phyloP scores from a whole-genome alignment of 306 rosid genomes.

The Ochetophila trinervis region DNA sequence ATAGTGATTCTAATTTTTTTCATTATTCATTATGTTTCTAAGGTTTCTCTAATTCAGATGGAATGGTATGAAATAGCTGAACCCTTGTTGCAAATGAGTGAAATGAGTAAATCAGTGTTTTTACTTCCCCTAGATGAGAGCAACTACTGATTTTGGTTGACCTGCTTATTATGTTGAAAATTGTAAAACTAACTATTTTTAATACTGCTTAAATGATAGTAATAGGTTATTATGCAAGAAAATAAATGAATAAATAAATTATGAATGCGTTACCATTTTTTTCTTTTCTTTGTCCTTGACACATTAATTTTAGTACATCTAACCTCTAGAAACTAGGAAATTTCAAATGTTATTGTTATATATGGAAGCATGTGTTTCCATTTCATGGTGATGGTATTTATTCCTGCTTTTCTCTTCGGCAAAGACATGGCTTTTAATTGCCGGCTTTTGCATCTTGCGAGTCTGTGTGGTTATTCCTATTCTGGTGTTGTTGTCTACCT shows the following conservation, averaged over 20 bases:
- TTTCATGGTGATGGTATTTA: not conserved
- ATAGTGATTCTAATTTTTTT: not conserved
- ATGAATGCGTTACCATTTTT: no score
- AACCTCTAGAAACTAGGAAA: not conserved
- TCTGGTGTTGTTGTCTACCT: slow-evolving; percentile 17
- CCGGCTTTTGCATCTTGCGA: not conserved
- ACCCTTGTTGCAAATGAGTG: not conserved
- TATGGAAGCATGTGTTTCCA: not conserved
- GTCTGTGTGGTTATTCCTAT: slow-evolving; percentile 3
- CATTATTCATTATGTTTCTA: not conserved
- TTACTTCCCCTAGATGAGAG: not conserved
- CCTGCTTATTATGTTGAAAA: no score
- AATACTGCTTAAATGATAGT: no score
- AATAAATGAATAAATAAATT: no score
- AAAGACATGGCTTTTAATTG: not conserved
- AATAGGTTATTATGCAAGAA: no score
- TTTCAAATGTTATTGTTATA: not conserved
- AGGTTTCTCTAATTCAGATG: not conserved
- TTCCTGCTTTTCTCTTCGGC: not conserved
- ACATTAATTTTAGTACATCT: no score
- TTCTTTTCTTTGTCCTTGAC: no score
- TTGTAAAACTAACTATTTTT: no score
- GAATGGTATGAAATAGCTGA: not conserved
- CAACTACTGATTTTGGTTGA: no score
- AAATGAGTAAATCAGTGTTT: not conserved